Conservation (phyloP, 1,284 basidiomycete species). For the Tilletia horrida region DNA sequence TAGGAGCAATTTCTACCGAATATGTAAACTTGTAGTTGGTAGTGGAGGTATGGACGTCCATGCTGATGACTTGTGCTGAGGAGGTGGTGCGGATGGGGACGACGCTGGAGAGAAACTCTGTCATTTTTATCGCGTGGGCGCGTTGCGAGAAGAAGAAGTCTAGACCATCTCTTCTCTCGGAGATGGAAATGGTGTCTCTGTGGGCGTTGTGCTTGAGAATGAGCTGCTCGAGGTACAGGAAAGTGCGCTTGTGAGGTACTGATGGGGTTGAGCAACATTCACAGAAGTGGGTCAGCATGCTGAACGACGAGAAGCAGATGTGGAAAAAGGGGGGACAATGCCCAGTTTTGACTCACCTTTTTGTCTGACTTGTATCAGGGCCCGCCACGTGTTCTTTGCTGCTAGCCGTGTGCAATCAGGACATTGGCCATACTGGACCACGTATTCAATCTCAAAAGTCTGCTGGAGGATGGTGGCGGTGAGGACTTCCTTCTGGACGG, state of each 20-base stretch:
- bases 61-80: constrained; percentile 87
- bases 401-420: constrained; percentile 87
- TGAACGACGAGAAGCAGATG: too few species aligned
- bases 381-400: constrained; percentile 98
- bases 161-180: constrained; percentile 88
- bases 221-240: constrained; percentile 94
- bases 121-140: constrained; percentile 92
- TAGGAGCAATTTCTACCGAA: constrained; percentile 91
- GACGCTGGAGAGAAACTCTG: constrained; percentile 84
- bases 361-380: constrained; percentile 92
- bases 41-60: constrained; percentile 85
- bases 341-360: constrained; percentile 82
- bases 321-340: neutral
- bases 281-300: too few species aligned
- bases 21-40: constrained; percentile 98
- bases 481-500: constrained; percentile 97
- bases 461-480: constrained; percentile 94
- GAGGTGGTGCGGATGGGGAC: constrained; percentile 83
- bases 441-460: constrained; percentile 92
- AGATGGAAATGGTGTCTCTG: constrained; percentile 89
- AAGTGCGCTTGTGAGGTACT: constrained; percentile 82
- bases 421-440: constrained; percentile 94
- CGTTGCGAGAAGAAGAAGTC: constrained; percentile 94
- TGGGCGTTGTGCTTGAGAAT: constrained; percentile 96
- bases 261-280: too few species aligned